phyloP scores from a whole-genome alignment of 768 basidiomycete genomes.

The Hemileccinum rubropunctum region DNA sequence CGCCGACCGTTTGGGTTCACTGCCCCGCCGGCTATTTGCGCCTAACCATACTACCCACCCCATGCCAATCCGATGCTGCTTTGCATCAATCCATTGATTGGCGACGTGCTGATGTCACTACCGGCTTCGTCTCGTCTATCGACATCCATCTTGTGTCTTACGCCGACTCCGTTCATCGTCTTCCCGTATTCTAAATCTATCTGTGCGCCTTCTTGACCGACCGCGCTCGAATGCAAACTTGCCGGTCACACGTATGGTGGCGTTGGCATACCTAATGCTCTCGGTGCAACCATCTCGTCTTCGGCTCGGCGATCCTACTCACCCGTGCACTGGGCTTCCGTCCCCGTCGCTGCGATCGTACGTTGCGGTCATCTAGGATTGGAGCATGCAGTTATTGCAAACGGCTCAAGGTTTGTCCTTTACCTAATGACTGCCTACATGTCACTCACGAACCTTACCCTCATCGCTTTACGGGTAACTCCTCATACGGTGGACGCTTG shows the following conservation, averaged over 20 bases:
- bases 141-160: neutral
- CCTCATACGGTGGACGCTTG: neutral
- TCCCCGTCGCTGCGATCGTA: conserved; percentile 6
- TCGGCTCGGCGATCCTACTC: conserved; percentile 16
- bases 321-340: conserved; percentile 6
- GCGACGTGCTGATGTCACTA: conserved; percentile 5
- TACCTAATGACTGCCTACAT: neutral
- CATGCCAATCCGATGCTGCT: conserved; percentile 2
- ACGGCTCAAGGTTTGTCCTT: conserved; percentile 69
- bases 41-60: neutral
- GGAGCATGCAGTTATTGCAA: conserved; percentile 88
- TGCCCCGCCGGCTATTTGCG: conserved; percentile 15
- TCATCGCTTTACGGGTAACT: conserved; percentile 14
- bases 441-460: conserved; percentile 19
- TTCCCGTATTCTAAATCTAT: neutral
- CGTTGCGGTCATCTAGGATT: conserved; percentile 43
- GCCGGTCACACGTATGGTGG: conserved; percentile 1
- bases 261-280: neutral
- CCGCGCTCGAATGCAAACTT: conserved; percentile 2
- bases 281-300: neutral
- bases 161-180: conserved; percentile 1
- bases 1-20: conserved; percentile 5
- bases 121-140: conserved; percentile 5
- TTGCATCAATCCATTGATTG: conserved; percentile 10
- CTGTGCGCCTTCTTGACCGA: neutral